Base-by-base conservation (phyloP, 2,329 filamentous ascomycete species). In the Rosellinia necatrix region DNA sequence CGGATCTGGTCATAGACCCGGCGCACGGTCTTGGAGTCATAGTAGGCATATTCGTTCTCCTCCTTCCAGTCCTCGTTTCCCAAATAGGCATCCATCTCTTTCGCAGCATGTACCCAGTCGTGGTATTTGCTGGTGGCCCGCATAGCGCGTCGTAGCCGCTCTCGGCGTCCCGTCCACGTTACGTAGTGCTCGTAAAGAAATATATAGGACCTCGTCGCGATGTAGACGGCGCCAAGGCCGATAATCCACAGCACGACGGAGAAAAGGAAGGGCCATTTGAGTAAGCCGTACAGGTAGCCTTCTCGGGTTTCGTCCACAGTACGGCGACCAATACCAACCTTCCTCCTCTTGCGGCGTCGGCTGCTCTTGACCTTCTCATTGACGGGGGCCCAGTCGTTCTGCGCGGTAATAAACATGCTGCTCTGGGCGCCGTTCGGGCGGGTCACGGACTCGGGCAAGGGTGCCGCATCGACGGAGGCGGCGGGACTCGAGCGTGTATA, bases 311-410 rank as follows among this genome's bases (percentile, higher is more conserved):
- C 94, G 71, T 99, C 94, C 68, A 86, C 90, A 61, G 84, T 88
- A 55, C 89, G 80, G 17, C 80, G 80, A 25, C 83, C 81, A 6
- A 80, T 67, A 35, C 67, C 69, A 54, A 68, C 74, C 65, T 68
- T 71, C 59, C 69, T 73, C 56, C 66, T 63, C 51, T 78, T 75
- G 34, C 74, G 73, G 60, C 73, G 76, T 60, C 74, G 67, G 65
- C 71, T 68, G 17, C 72, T 69, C 67, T 73, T 78, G 65, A 92
- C 81, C 54, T 83, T 86, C 70, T 93, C 85, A 64, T 89, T 87
- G 10, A 97, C 85, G 0, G 94, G 94, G 13, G 90, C 87, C 94
- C 94, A 99, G 77, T 99, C 94, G 72, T 96, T 96, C 69, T 96
- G 85, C 35, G 94, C 93, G 3, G 91, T 90, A 66, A 97, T 91